Evolutionary conservation across 495 filamentous ascomycete genomes (phyloP).

Genomic region (Penicillium salamii): DNA sequence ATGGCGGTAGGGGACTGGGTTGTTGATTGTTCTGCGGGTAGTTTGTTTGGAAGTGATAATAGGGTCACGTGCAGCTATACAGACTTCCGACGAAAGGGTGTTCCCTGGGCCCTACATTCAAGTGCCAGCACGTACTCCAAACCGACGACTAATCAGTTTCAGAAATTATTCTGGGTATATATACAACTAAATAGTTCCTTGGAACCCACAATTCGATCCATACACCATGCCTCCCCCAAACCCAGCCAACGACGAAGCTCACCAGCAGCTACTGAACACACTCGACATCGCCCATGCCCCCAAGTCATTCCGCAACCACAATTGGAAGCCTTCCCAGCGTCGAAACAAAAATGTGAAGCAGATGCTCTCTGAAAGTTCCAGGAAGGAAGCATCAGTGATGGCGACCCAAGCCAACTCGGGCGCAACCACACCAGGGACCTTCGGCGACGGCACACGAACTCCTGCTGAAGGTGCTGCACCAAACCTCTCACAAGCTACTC

Average conservation of each 20-base stretch:
- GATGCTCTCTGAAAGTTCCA: conserved; percentile 83
- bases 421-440: conserved; percentile 64
- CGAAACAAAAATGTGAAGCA: conserved; percentile 99
- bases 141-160: too few species aligned
- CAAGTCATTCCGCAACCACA: conserved; percentile 81
- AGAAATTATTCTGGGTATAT: too few species aligned
- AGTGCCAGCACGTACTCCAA: background rate
- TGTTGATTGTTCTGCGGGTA: background rate
- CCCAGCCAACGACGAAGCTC: conserved; percentile 45
- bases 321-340: conserved; percentile 88
- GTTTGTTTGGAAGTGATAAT: conserved; percentile 17
- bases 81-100: conserved; percentile 3
- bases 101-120: too few species aligned
- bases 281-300: conserved; percentile 81
- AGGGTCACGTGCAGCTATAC: conserved; percentile 26
- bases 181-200: too few species aligned
- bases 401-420: conserved; percentile 82
- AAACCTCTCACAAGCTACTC: conserved; percentile 79
- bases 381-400: conserved; percentile 77
- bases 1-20: conserved; percentile 4
- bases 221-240: conserved; percentile 45
- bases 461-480: conserved; percentile 55
- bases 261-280: conserved; percentile 68
- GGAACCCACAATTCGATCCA: background rate
- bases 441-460: conserved; percentile 54